Conservation (phyloP, 1,139 yeast genomes). For the Candida mesenterica region DNA sequence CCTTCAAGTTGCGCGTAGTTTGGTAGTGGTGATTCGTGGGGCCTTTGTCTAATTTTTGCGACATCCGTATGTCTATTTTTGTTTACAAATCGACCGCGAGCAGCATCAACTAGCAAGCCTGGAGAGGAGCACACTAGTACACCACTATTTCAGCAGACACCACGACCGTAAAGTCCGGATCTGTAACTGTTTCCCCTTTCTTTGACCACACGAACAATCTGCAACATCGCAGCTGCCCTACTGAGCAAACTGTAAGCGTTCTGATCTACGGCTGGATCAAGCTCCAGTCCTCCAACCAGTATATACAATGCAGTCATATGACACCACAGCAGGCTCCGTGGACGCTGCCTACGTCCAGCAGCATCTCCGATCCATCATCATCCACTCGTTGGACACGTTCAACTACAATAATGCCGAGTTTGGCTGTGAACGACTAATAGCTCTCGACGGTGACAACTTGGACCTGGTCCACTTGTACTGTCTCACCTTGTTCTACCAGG, state of each 20-base stretch:
- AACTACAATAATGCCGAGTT: slow-evolving; percentile 73
- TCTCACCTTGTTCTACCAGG: slow-evolving; percentile 54
- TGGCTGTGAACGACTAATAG: slow-evolving; percentile 72
- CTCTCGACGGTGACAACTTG: slow-evolving; percentile 47
- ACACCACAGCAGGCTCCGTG: background rate
- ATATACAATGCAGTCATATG: slow-evolving; percentile 1
- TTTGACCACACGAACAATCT: too few relatives aligned
- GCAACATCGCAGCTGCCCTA: too few relatives aligned
- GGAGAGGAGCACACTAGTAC: too few relatives aligned
- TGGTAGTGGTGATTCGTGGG: too few relatives aligned
- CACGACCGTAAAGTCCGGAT: too few relatives aligned
- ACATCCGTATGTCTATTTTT: background rate
- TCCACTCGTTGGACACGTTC: slow-evolving; percentile 73
- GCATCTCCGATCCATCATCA: slow-evolving; percentile 53
- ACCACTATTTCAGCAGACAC: too few relatives aligned
- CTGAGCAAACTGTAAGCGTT: too few relatives aligned
- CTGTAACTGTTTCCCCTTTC: too few relatives aligned
- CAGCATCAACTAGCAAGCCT: too few relatives aligned
- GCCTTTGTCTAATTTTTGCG: background rate
- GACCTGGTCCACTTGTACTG: slow-evolving; percentile 67
- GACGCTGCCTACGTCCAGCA: slow-evolving; percentile 30
- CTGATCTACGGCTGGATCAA: too few relatives aligned
- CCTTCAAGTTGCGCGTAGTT: too few relatives aligned
- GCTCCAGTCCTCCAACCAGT: too few relatives aligned
- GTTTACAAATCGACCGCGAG: background rate